phyloP scores from a whole-genome alignment of 805 yeast genomes.

The Wickerhamiella bombiphila region DNA sequence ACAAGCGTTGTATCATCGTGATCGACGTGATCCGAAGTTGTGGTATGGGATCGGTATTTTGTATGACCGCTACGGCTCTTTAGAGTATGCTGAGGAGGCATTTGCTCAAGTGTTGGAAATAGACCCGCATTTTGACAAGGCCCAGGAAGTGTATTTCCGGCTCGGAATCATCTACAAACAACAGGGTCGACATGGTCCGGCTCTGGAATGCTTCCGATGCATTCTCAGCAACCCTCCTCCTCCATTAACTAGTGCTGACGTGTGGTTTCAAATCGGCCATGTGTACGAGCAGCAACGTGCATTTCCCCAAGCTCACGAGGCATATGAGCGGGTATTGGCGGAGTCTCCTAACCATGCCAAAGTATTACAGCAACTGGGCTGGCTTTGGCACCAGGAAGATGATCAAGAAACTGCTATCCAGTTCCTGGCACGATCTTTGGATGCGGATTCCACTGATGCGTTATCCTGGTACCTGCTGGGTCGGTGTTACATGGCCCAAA shows the following conservation, averaged over 20 bases:
- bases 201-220: constrained; percentile 88
- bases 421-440: constrained; percentile 73
- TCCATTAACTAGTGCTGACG: constrained; percentile 91
- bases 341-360: constrained; percentile 91
- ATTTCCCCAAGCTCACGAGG: constrained; percentile 83
- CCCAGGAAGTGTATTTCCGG: constrained; percentile 90
- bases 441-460: constrained; percentile 80
- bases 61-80: constrained; percentile 88
- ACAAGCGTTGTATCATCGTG: constrained; percentile 83
- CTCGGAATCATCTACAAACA: constrained; percentile 93
- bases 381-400: constrained; percentile 67
- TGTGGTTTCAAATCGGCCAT: constrained; percentile 96
- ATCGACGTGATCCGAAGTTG: constrained; percentile 49
- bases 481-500: constrained; percentile 90
- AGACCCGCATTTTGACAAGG: constrained; percentile 92
- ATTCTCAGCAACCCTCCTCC: constrained; percentile 84
- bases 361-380: constrained; percentile 90
- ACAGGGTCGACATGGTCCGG: constrained; percentile 73
- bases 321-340: constrained; percentile 80
- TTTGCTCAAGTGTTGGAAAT: constrained; percentile 89
- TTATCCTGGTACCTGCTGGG: constrained; percentile 97
- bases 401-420: constrained; percentile 67
- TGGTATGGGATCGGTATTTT: constrained; percentile 99
- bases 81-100: constrained; percentile 97
- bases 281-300: constrained; percentile 90